Base-by-base conservation (phyloP, 2,329 filamentous ascomycete species). In the Aureobasidium pullulans region DNA sequence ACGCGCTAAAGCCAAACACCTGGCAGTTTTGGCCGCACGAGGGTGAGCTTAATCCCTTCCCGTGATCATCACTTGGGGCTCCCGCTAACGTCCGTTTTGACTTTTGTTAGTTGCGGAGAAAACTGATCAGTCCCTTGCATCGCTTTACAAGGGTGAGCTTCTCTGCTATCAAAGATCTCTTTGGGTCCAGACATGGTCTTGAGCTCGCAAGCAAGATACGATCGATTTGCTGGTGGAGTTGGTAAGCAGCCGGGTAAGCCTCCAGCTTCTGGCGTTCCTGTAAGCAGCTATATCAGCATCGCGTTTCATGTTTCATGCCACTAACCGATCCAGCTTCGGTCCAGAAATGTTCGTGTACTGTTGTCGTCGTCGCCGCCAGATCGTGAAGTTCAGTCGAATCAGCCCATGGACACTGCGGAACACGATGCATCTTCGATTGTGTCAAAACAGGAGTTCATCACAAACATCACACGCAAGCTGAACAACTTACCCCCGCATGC, bases 31-130 rank as follows among this genome's bases (percentile, higher is more conserved):
- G 53, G 42, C 53, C 53, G 53, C 53, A 57, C 54, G 54, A 57
- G 54, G 52, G 54, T 57, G 54, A 57, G 54, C 54, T 57, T 57
- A 48, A 47, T 48, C 36, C 43, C 8, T 40, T 57, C 54, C 54
- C 54, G 54, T 40, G 54, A 57, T 57, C 34, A 40, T 47, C 42
- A 37, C 16, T 23, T 48, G 46, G 28, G 46, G 46, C 6, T 46
- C 42, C 54, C 54, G 54, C 54, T 57, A 57, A 57, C 42, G 42
- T 57, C 43, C 54, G 34, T 57, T 57, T 57, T 57, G 54, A 57
- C 54, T 57, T 57, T 57, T 46, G 54, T 48, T 48, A 57, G 43
- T 48, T 57, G 43, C 16, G 54, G 32, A 48, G 43, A 57, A 40
- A 57, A 40, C 23, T 57, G 42, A 57, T 48, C 42, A 36, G 54